Conservation (phyloP, 2,329 filamentous ascomycete species). For the Ceratocystiopsis sp. region DNA sequence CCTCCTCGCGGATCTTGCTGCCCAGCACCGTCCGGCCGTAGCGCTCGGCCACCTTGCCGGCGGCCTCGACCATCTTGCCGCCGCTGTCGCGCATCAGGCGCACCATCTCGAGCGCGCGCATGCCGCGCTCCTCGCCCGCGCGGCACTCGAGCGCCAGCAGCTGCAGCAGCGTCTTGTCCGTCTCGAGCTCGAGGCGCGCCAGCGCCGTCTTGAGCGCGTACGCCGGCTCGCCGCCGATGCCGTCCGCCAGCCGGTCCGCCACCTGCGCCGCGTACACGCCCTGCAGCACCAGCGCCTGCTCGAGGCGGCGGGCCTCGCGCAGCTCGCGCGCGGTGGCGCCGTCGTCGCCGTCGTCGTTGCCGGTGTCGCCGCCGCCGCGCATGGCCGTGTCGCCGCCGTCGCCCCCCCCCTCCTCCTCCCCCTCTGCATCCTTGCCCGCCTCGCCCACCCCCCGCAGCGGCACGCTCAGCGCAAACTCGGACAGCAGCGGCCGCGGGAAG, state of each 20-base stretch:
- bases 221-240: conserved; percentile 30
- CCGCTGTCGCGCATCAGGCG: conserved; percentile 67
- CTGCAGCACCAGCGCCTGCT: conserved; percentile 67
- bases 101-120: conserved; percentile 88
- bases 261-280: conserved; percentile 57
- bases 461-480: conserved; percentile 83
- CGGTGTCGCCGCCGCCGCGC: conserved; percentile 16
- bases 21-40: conserved; percentile 67
- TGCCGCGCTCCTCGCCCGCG: conserved; percentile 80
- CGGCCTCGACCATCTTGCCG: conserved; percentile 83
- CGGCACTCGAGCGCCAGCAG: conserved; percentile 80
- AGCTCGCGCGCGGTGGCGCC: conserved; percentile 5
- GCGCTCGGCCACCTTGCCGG: conserved; percentile 71
- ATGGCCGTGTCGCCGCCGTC: conserved; percentile 16
- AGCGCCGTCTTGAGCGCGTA: conserved; percentile 50
- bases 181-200: conserved; percentile 57
- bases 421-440: conserved; percentile 14
- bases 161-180: conserved; percentile 82
- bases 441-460: conserved; percentile 44
- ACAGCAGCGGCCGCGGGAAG: conserved; percentile 76
- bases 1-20: conserved; percentile 80
- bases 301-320: conserved; percentile 43
- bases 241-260: conserved; percentile 48
- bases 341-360: neutral
- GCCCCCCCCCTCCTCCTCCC: conserved; percentile 10